A percentile compares a stretch with the other conserved stretches of the same genome.
Evolutionary conservation across 257 asterid species (phyloP).

Genomic region (Datura wrightii): DNA sequence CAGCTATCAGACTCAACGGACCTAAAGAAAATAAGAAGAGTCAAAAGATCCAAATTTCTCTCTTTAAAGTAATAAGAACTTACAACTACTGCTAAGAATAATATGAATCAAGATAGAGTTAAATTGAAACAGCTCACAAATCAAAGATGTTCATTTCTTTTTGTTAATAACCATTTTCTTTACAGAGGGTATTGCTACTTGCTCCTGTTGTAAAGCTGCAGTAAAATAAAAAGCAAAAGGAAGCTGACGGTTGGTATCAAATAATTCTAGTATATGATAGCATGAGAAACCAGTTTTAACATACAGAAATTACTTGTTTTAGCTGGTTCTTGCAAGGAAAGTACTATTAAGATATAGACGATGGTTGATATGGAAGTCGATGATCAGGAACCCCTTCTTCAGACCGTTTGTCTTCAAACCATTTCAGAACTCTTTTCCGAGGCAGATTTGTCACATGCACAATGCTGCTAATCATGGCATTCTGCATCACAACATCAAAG

Average conservation of each 20-base stretch:
- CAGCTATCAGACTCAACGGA: neutral
- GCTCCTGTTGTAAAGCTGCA: neutral
- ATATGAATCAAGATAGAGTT: neutral
- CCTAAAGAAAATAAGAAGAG: neutral
- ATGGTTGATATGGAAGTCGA: constrained; percentile 60
- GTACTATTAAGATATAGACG: constrained; percentile 21
- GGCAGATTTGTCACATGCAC: constrained; percentile 91
- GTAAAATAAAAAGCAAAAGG: neutral
- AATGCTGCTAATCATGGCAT: constrained; percentile 84
- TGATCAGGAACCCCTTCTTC: constrained; percentile 80
- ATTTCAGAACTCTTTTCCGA: constrained; percentile 77
- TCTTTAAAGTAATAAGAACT: neutral
- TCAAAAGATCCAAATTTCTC: neutral
- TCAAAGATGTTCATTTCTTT: neutral
- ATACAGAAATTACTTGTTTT: neutral
- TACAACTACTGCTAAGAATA: neutral
- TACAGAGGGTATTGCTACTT: neutral
- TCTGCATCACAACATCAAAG: constrained; percentile 50
- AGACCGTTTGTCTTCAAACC: constrained; percentile 89
- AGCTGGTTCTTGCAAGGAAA: neutral
- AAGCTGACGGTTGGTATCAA: neutral
- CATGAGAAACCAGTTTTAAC: neutral
- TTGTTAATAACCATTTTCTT: neutral
- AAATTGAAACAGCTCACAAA: neutral
- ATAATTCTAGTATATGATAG: neutral